Percentiles rank a stretch among this genome's conserved stretches.
phyloP scores from a whole-genome alignment of 129 eudicot genomes.

The Oenanthe sinensis region DNA sequence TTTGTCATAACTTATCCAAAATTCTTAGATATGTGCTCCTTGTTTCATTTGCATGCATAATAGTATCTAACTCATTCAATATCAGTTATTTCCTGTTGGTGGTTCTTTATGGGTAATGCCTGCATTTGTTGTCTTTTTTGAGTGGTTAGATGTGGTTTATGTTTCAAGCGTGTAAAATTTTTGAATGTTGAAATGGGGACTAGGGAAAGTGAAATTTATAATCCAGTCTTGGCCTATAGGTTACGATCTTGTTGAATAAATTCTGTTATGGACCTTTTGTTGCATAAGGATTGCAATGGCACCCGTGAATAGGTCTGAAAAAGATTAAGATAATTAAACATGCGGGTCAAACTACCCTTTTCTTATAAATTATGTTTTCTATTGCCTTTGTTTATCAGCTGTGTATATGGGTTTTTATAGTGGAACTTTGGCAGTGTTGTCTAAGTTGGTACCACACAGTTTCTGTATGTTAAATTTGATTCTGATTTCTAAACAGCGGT shows the following conservation, averaged over 20 bases:
- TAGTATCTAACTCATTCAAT: not conserved
- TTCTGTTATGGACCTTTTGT: not conserved
- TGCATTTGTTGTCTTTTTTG: not conserved
- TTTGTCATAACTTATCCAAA: not conserved
- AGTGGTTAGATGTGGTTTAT: not conserved
- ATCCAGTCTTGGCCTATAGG: not conserved
- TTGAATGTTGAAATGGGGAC: not conserved
- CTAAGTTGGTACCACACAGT: not conserved
- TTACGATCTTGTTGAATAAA: not conserved
- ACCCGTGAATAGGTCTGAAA: not conserved
- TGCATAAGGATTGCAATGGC: not conserved
- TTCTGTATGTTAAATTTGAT: not conserved
- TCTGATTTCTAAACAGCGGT: not conserved
- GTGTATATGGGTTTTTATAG: not conserved
- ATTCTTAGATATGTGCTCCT: not conserved
- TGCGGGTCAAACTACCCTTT: not conserved
- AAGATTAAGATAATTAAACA: not conserved
- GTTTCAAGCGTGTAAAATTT: not conserved
- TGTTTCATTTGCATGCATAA: not conserved
- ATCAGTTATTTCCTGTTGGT: not conserved
- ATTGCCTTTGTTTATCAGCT: not conserved
- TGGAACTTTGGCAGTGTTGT: not conserved
- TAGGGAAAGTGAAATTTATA: not conserved
- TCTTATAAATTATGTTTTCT: not conserved
- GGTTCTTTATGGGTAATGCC: not conserved